Evolutionary conservation across 345 rosid genomes (phyloP).

Genomic region (Citrus sp.): DNA sequence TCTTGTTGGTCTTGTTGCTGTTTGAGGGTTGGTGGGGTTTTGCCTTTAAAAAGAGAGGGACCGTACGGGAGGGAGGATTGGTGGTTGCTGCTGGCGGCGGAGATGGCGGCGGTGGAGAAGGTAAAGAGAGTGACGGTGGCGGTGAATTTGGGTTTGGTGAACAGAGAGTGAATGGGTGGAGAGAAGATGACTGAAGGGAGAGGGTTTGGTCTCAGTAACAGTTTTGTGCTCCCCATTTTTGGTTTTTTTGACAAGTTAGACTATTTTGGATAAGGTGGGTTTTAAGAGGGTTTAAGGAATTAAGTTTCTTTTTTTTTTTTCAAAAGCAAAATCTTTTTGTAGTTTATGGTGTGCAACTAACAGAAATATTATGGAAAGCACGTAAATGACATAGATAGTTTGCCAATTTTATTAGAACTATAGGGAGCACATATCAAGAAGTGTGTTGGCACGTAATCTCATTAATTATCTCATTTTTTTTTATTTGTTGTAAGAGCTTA

Average conservation of each 20-base stretch:
- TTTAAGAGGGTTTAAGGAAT: constrained; percentile 2
- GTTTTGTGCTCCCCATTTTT: constrained; percentile 43
- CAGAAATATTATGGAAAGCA: no score
- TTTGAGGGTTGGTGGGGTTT: constrained; percentile 11
- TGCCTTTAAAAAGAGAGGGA: constrained; percentile 78
- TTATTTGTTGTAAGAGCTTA: no score
- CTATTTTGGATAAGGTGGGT: constrained; percentile 6
- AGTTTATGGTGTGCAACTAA: no score
- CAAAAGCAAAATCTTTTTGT: no score
- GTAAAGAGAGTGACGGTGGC: constrained; percentile 17
- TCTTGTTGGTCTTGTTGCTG: constrained; percentile 14
- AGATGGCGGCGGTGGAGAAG: constrained; percentile 22
- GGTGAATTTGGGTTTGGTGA: constrained; percentile 23
- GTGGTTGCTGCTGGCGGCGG: constrained; percentile 8
- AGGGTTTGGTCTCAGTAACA: constrained; percentile 36
- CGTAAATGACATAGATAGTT: no score
- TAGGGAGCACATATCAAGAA: no score
- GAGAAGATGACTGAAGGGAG: constrained; percentile 30
- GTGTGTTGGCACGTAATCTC: no score
- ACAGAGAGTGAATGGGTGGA: constrained; percentile 10
- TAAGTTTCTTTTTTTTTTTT: no score
- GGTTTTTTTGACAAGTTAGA: neutral
- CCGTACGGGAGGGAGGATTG: constrained; percentile 47
- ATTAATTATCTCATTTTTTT: no score
- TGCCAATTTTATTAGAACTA: no score